These are phyloP conservation scores for Suillus brevipes DNA, from an alignment of 768 basidiomycete genomes.

Conservation along the genomic window DNA sequence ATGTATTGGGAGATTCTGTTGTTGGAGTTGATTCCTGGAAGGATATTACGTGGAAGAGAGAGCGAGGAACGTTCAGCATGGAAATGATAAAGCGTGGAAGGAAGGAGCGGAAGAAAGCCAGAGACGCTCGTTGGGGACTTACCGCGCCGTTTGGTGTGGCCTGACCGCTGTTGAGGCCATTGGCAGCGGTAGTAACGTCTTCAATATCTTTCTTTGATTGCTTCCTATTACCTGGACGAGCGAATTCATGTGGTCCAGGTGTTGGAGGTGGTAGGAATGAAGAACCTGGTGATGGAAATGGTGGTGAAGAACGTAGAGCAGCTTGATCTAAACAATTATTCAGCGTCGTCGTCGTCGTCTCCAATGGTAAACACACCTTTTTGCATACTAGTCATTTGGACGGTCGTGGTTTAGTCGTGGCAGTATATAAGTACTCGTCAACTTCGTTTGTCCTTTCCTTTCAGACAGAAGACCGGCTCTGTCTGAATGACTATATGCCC, in stretches of 20 bases:
- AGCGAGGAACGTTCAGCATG: conserved; percentile 31
- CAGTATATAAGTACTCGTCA: conserved; percentile 10
- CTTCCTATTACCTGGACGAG: conserved; percentile 37
- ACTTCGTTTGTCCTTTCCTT: not conserved
- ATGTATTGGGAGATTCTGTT: not conserved
- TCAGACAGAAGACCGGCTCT: conserved; percentile 12
- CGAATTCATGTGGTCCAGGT: conserved; percentile 69
- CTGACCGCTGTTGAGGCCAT: conserved; percentile 7
- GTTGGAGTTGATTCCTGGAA: conserved; percentile 26
- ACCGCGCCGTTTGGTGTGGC: conserved; percentile 26
- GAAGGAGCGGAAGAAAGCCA: conserved; percentile 27
- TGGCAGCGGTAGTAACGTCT: conserved; percentile 4
- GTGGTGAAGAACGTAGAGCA: conserved; percentile 41
- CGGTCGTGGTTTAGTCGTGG: conserved; percentile 7
- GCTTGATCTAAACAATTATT: conserved; percentile 29
- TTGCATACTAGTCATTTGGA: conserved; percentile 10
- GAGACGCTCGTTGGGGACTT: conserved; percentile 26
- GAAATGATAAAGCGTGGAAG: conserved; percentile 27
- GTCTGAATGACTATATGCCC: conserved; percentile 7
- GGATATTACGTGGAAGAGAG: conserved; percentile 26
- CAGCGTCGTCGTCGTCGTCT: not conserved
- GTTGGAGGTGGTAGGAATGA: conserved; percentile 69
- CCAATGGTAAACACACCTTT: conserved; percentile 10
- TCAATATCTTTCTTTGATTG: conserved; percentile 24
- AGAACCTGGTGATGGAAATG: conserved; percentile 65